Evolutionary conservation across 1,139 yeast genomes (phyloP).

Genomic region (Magnusiomyces paraingens): DNA sequence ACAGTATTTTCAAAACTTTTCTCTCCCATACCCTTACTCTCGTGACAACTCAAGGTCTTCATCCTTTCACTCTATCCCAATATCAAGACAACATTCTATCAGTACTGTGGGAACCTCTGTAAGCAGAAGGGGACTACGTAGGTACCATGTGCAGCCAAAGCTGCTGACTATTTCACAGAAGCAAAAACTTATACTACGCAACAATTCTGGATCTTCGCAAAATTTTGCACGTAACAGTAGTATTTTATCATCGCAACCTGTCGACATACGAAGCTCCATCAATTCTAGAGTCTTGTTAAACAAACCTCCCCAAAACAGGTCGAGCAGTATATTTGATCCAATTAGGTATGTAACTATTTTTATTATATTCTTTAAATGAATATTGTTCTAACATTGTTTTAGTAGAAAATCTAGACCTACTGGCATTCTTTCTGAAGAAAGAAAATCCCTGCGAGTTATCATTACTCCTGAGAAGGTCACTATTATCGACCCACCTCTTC

Average conservation of each 20-base stretch:
- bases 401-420: neutral
- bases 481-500: neutral
- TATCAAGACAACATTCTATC: neutral
- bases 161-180: neutral
- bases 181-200: neutral
- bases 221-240: neutral
- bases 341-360: neutral
- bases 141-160: neutral
- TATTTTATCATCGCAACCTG: neutral
- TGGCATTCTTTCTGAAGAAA: neutral
- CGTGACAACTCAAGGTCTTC: neutral
- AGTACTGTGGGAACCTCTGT: neutral
- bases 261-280: neutral
- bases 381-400: neutral
- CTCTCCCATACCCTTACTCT: neutral
- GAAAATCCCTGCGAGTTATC: neutral
- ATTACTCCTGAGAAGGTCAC: neutral
- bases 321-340: too few species aligned
- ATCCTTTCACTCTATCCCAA: neutral
- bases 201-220: neutral
- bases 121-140: neutral
- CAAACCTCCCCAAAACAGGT: too few species aligned
- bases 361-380: neutral
- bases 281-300: neutral
- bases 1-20: neutral